A percentile compares a stretch with the other conserved stretches of the same genome.
These are phyloP conservation scores for Rhizophagus prolifer DNA, from an alignment of 192 early-diverging fungal species.

Conservation along the genomic window DNA sequence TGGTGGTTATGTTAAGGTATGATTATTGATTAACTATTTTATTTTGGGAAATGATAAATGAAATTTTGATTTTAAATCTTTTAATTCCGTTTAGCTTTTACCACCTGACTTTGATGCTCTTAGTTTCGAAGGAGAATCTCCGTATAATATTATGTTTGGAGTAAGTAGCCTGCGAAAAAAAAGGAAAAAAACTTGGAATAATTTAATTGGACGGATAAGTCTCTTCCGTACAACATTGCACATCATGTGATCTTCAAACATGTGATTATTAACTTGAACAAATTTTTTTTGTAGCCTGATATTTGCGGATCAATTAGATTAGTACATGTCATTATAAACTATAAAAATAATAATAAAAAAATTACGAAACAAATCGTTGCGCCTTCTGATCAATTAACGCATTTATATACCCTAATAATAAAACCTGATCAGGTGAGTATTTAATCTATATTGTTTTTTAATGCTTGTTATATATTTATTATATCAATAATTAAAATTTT, in stretches of 20 bases:
- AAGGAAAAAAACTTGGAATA: no score
- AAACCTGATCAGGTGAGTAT: constrained; percentile 62
- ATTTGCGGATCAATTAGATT: constrained; percentile 89
- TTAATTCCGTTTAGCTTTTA: constrained; percentile 53
- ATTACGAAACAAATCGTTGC: constrained; percentile 68
- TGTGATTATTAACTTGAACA: not conserved
- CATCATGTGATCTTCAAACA: not conserved
- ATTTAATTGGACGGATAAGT: no score
- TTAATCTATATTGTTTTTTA: constrained; percentile 51
- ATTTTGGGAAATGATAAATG: not conserved
- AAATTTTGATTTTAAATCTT: not conserved
- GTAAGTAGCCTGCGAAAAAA: constrained; percentile 12
- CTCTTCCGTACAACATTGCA: no score
- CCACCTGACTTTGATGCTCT: constrained; percentile 76
- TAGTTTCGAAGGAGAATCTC: constrained; percentile 82
- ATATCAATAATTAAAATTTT: constrained; percentile 34
- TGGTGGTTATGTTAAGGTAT: constrained; percentile 83
- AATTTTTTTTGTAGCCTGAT: constrained; percentile 64
- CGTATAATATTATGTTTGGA: constrained; percentile 81
- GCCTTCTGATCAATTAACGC: constrained; percentile 77
- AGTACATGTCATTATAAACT: constrained; percentile 93
- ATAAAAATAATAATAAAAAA: constrained; percentile 89
- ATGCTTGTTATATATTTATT: constrained; percentile 50
- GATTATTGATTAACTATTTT: not conserved
- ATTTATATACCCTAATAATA: constrained; percentile 87